Base-by-base conservation (phyloP, 2,329 filamentous ascomycete species). In the Phyllosticta capitalensis region DNA sequence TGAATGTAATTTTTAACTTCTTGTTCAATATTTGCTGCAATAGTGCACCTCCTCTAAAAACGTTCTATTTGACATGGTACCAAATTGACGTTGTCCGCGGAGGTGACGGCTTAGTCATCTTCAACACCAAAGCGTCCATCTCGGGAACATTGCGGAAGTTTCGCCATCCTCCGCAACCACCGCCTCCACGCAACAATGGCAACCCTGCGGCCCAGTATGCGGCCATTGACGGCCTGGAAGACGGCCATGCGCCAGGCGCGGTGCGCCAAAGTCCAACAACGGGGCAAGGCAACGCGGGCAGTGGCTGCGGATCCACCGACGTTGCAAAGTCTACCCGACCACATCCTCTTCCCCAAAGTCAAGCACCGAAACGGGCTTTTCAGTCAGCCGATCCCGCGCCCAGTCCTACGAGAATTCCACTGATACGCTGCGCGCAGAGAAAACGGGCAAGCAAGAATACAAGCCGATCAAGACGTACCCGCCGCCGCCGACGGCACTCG, bases 191-290 rank as follows among this genome's bases (percentile, higher is more conserved):
- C 38, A 26, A 26, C 65, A 67, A 90, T 89, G 80, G 79, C 82
- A 65, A 78, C 82, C 64, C 74, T 81, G 62, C 68, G 80, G 68
- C 75, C 82, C 59, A 74, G 79, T 53, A 71, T 79, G 75, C 84
- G 87, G 82, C 87, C 88, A 63, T 74, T 89, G 69, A 83, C 83
- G 79, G 86, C 84, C 74, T 83, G 89, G 71, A 89, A 88, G 74
- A 77, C 82, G 28, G 75, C 83, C 45, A 69, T 90, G 66, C 79
- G 85, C 64, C 79, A 82, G 68, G 74, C 80, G 53, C 77, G 83
- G 55, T 64, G 65, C 38, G 68, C 71, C 61, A 68, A 68, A 33
- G 64, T 67, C 28, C 65, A 65, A 63, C 63, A 57, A 19, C 64
- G 70, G 28, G 30, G 48, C 53, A 17, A 51, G 19, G 10, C 50